Evolutionary conservation across 2,329 filamentous ascomycete genomes (phyloP).

Genomic region (Thelonectria rubi): DNA sequence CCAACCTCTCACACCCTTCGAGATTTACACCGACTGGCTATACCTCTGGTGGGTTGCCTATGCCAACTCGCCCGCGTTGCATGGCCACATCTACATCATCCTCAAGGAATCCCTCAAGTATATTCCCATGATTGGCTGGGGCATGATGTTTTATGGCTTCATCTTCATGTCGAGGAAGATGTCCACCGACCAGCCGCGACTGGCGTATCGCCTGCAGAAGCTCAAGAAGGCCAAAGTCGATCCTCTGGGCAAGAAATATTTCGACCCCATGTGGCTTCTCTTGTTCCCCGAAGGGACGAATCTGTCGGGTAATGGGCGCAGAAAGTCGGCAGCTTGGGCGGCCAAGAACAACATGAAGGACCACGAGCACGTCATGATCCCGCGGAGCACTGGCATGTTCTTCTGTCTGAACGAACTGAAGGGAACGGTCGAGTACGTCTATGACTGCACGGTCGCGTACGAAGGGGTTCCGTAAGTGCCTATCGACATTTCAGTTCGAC

Average conservation of each 20-base stretch:
- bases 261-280: conserved; percentile 88
- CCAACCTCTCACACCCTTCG: conserved; percentile 34
- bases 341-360: conserved; percentile 78
- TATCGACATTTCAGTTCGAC: conserved; percentile 17
- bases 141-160: conserved; percentile 88
- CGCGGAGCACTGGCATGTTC: conserved; percentile 80
- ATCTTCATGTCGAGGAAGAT: conserved; percentile 93
- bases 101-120: conserved; percentile 86
- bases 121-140: conserved; percentile 81
- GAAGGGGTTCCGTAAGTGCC: conserved; percentile 86
- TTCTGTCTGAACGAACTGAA: conserved; percentile 82
- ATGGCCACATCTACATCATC: conserved; percentile 90
- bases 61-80: conserved; percentile 76
- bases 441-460: conserved; percentile 95
- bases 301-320: conserved; percentile 73
- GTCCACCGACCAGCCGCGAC: conserved; percentile 78
- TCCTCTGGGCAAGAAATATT: conserved; percentile 62
- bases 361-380: conserved; percentile 77
- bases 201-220: conserved; percentile 77
- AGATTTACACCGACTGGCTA: conserved; percentile 90
- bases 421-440: conserved; percentile 80
- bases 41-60: conserved; percentile 97
- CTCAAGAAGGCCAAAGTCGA: conserved; percentile 67
- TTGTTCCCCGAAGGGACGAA: conserved; percentile 92
- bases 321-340: conserved; percentile 78